Evolutionary conservation across 495 filamentous ascomycete genomes (phyloP).

Genomic region (Neurospora pannonica): DNA sequence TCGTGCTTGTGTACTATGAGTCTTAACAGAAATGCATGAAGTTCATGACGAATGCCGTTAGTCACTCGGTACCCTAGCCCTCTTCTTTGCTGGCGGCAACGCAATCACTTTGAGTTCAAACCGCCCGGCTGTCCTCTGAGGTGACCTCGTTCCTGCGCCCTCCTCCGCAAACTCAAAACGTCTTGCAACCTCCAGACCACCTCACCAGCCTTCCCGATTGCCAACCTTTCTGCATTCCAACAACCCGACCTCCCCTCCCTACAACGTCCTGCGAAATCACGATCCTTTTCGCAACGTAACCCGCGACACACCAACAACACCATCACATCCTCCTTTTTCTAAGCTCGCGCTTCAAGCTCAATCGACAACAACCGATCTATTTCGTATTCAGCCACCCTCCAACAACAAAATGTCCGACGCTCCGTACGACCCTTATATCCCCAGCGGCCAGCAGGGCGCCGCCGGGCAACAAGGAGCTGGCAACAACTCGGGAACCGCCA

Average conservation of each 20-base stretch:
- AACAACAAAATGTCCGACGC: slow-evolving; percentile 46
- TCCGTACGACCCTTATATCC: slow-evolving; percentile 91
- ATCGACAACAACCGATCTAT: background rate
- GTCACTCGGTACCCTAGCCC: background rate
- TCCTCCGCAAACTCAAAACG: slow-evolving; percentile 18
- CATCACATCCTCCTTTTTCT: background rate
- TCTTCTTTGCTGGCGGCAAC: slow-evolving; percentile 4
- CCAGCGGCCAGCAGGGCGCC: slow-evolving; percentile 47
- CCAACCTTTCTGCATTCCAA: slow-evolving; percentile 12
- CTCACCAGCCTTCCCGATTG: slow-evolving; percentile 11
- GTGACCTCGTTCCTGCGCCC: slow-evolving; percentile 19
- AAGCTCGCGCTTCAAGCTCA: background rate
- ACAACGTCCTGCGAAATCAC: slow-evolving; percentile 5
- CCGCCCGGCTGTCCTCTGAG: slow-evolving; percentile 12
- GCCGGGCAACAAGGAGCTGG: slow-evolving; percentile 29
- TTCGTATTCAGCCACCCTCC: background rate
- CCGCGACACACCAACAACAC: background rate
- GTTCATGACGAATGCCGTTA: background rate
- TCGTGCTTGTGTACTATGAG: background rate
- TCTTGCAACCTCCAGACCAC: slow-evolving; percentile 12
- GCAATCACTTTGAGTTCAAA: slow-evolving; percentile 10
- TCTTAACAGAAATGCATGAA: background rate
- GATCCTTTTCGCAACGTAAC: slow-evolving; percentile 8
- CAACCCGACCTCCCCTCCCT: slow-evolving; percentile 6
- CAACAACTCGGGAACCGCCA: slow-evolving; percentile 25